These are phyloP conservation scores for Xylariaceae sp. DNA, from an alignment of 2,329 filamentous ascomycete species.

Conservation along the genomic window DNA sequence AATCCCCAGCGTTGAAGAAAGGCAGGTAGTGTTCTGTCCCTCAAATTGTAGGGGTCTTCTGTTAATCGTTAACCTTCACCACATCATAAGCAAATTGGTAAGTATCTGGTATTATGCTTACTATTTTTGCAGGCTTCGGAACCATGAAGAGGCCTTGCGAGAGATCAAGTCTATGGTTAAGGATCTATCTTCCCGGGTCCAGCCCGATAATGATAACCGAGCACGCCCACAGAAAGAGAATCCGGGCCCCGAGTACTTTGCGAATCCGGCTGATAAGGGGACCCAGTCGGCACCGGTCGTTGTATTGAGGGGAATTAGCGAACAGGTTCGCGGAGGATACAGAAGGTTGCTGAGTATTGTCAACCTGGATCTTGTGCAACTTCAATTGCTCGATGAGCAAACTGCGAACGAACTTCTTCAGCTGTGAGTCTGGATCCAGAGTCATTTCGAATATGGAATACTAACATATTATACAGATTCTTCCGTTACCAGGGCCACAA, in stretches of 20 bases:
- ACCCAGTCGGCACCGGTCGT: conserved; percentile 37
- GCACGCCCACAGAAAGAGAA: conserved; percentile 19
- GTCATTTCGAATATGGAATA: background rate
- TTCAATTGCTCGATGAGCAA: conserved; percentile 36
- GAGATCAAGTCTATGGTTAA: conserved; percentile 33
- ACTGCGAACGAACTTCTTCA: conserved; percentile 36
- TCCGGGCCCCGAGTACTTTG: conserved; percentile 31
- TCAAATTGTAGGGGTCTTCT: background rate
- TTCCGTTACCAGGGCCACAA: conserved; percentile 35
- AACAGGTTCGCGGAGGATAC: conserved; percentile 34
- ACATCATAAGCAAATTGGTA: background rate
- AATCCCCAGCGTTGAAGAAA: conserved; percentile 29
- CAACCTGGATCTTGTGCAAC: conserved; percentile 36
- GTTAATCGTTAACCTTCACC: background rate
- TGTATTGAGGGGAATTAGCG: conserved; percentile 37
- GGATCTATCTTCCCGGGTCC: conserved; percentile 17
- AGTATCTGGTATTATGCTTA: conserved; percentile 1
- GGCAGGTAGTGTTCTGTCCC: conserved; percentile 19
- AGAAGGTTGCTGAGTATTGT: conserved; percentile 32
- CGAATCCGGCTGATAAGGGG: conserved; percentile 36
- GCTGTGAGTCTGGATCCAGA: conserved; percentile 27
- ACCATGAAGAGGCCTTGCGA: conserved; percentile 31
- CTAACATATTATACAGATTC: conserved; percentile 25
- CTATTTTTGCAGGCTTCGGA: conserved; percentile 26
- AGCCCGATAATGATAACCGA: conserved; percentile 5